A percentile compares a stretch with the other conserved stretches of the same genome.
Conservation (phyloP, 139 green algal species). For the Picochlorum sp. region DNA sequence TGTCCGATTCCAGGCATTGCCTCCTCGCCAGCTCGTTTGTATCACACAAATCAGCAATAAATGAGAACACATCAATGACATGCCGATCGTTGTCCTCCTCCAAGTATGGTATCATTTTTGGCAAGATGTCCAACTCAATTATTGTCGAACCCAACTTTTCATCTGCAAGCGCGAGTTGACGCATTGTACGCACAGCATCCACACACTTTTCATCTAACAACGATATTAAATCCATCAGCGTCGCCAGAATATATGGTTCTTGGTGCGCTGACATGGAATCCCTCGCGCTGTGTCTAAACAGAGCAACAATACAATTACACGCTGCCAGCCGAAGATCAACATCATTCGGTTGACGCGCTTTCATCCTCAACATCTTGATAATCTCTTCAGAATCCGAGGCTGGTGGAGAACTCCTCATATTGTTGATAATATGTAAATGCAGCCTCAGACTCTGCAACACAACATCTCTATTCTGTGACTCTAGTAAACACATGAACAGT, state of each 20-base stretch:
- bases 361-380: neutral
- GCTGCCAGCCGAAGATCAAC: too few relatives aligned
- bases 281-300: too few relatives aligned
- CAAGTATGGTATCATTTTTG: neutral
- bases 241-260: neutral
- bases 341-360: too few relatives aligned
- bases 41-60: conserved; percentile 1
- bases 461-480: neutral
- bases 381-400: conserved; percentile 5
- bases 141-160: neutral
- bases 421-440: neutral
- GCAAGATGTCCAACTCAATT: neutral
- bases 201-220: neutral
- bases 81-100: neutral
- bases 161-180: neutral
- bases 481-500: neutral
- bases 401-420: too few relatives aligned
- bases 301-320: neutral
- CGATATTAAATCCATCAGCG: neutral
- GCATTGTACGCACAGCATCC: neutral
- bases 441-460: neutral
- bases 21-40: neutral
- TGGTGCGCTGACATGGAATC: too few relatives aligned
- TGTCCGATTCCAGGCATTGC: neutral
- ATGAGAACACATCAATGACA: neutral